Evolutionary conservation across 179 eudicot genomes (phyloP).

Genomic region (Dionaea muscipula): DNA sequence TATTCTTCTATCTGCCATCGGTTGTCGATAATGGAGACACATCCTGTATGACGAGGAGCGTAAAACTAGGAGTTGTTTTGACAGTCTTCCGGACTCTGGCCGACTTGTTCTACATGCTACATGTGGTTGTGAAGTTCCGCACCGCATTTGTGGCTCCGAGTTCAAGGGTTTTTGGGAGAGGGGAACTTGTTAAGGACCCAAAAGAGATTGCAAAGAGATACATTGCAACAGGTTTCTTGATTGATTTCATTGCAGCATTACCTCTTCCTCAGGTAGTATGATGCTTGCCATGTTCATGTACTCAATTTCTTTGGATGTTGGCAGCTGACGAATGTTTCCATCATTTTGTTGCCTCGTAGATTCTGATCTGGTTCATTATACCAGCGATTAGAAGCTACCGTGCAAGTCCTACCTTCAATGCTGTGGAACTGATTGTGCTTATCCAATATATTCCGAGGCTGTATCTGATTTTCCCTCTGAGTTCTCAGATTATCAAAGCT

Average conservation of each 20-base stretch:
- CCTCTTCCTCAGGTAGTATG: conserved; percentile 53
- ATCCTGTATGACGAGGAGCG: conserved; percentile 40
- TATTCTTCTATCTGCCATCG: conserved; percentile 60
- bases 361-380: conserved; percentile 69
- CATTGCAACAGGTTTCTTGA: conserved; percentile 40
- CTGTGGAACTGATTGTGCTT: conserved; percentile 52
- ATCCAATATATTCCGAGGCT: conserved; percentile 60
- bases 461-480: conserved; percentile 60
- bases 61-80: conserved; percentile 42
- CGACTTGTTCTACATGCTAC: conserved; percentile 45
- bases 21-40: conserved; percentile 18
- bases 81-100: conserved; percentile 51
- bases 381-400: conserved; percentile 47
- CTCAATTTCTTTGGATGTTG: not conserved
- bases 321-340: not conserved
- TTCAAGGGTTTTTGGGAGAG: conserved; percentile 61
- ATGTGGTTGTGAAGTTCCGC: conserved; percentile 44
- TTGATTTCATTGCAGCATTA: conserved; percentile 48
- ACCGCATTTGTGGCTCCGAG: conserved; percentile 62
- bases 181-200: conserved; percentile 56
- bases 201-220: conserved; percentile 42
- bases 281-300: not conserved
- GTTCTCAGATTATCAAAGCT: conserved; percentile 61
- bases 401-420: conserved; percentile 58
- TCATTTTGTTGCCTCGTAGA: conserved; percentile 24